phyloP scores from a whole-genome alignment of 2,329 filamentous ascomycete genomes.

The Trichoderma pleuroti region DNA sequence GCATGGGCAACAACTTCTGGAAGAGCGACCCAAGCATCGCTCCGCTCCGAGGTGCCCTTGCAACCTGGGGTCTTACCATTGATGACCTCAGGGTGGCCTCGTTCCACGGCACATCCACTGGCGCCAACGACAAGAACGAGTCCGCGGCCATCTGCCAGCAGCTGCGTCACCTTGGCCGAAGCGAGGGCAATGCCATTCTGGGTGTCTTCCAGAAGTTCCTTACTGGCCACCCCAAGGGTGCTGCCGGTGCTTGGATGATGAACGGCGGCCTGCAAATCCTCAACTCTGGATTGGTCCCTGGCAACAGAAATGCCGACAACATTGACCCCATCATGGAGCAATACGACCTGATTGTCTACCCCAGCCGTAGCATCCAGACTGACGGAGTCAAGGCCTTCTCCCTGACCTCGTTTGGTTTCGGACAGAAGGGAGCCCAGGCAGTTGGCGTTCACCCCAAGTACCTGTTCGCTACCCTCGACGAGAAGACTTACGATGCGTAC shows the following conservation, averaged over 20 bases:
- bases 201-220: conserved; percentile 99
- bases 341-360: conserved; percentile 97
- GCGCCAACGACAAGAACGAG: conserved; percentile 99
- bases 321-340: conserved; percentile 95
- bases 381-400: conserved; percentile 98
- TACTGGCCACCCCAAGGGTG: conserved; percentile 98
- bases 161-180: conserved; percentile 87
- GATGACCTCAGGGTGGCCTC: conserved; percentile 94
- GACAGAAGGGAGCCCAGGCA: conserved; percentile 96
- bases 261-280: conserved; percentile 96
- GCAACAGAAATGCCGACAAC: conserved; percentile 97
- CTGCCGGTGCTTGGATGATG: conserved; percentile 99
- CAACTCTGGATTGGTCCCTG: conserved; percentile 88
- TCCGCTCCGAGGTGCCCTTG: conserved; percentile 89
- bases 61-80: conserved; percentile 96
- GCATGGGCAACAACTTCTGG: conserved; percentile 98
- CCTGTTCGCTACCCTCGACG: conserved; percentile 88
- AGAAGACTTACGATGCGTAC: conserved; percentile 78
- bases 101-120: conserved; percentile 98
- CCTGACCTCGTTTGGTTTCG: conserved; percentile 98
- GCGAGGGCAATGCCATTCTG: conserved; percentile 92
- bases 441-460: conserved; percentile 97
- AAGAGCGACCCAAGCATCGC: conserved; percentile 91
- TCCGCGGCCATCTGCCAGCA: conserved; percentile 97
- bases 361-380: conserved; percentile 90